Evolutionary conservation across 176 grass and related monocot species (phyloP).

Genomic region (Oryza officinalis): DNA sequence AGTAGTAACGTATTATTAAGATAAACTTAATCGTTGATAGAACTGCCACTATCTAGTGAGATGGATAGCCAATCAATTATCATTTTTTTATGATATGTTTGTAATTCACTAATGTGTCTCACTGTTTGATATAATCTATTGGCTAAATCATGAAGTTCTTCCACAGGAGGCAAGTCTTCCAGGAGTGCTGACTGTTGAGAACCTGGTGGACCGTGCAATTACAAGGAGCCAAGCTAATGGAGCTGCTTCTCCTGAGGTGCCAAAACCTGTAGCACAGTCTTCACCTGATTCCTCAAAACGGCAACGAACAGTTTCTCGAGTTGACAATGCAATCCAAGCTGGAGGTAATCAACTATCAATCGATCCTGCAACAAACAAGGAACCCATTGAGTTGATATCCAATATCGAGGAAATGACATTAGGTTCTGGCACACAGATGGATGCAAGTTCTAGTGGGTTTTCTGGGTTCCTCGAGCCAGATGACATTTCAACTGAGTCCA

Average conservation of each 20-base stretch:
- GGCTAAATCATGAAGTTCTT: constrained; percentile 35
- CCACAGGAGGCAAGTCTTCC: constrained; percentile 87
- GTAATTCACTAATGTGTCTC: constrained; percentile 25
- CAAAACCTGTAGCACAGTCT: constrained; percentile 34
- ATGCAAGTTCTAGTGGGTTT: constrained; percentile 55
- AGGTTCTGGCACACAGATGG: constrained; percentile 40
- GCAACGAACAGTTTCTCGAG: constrained; percentile 37
- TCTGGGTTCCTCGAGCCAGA: constrained; percentile 60
- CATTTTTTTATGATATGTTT: not conserved
- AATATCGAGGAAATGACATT: constrained; percentile 69
- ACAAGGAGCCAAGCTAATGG: constrained; percentile 50
- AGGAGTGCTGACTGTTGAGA: constrained; percentile 62
- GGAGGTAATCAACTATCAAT: constrained; percentile 31
- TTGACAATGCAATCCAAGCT: not conserved
- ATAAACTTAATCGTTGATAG: not conserved
- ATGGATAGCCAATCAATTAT: not conserved
- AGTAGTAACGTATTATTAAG: not conserved
- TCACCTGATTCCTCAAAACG: constrained; percentile 44
- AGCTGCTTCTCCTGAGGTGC: constrained; percentile 28
- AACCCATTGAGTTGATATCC: constrained; percentile 52
- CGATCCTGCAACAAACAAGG: constrained; percentile 29
- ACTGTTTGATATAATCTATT: constrained; percentile 5
- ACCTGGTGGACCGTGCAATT: constrained; percentile 54
- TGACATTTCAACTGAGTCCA: constrained; percentile 61
- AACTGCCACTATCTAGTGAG: not conserved